Evolutionary conservation across 2,329 filamentous ascomycete species (phyloP).

Genomic region (Aureobasidium sp.): DNA sequence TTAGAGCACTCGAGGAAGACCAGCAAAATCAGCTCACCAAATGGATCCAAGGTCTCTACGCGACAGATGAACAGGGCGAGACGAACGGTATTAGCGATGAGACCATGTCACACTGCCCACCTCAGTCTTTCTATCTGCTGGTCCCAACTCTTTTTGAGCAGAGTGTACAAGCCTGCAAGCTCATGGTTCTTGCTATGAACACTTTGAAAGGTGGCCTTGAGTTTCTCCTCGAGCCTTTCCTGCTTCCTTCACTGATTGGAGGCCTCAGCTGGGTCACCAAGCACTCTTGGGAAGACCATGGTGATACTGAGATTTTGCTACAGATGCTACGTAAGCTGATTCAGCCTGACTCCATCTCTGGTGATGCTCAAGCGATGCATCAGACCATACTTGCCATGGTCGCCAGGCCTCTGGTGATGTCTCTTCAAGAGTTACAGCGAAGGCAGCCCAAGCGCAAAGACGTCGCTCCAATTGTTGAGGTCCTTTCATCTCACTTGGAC

Average conservation of each 20-base stretch:
- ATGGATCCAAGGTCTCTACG: slow-evolving; percentile 74
- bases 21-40: slow-evolving; percentile 58
- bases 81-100: slow-evolving; percentile 66
- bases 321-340: slow-evolving; percentile 67
- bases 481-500: slow-evolving; percentile 52
- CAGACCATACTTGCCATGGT: slow-evolving; percentile 64
- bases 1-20: slow-evolving; percentile 59
- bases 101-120: slow-evolving; percentile 72
- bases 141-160: slow-evolving; percentile 72
- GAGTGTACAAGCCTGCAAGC: slow-evolving; percentile 63
- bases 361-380: slow-evolving; percentile 65
- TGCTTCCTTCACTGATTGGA: slow-evolving; percentile 70
- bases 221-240: slow-evolving; percentile 72
- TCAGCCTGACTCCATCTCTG: slow-evolving; percentile 61
- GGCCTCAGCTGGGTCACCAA: slow-evolving; percentile 65
- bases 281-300: slow-evolving; percentile 58
- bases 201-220: slow-evolving; percentile 68
- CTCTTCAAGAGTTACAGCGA: slow-evolving; percentile 59
- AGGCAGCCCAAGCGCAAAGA: slow-evolving; percentile 61
- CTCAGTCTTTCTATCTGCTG: slow-evolving; percentile 74
- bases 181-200: slow-evolving; percentile 59
- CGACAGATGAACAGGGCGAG: slow-evolving; percentile 52
- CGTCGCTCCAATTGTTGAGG: slow-evolving; percentile 61
- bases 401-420: slow-evolving; percentile 60
- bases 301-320: slow-evolving; percentile 61